These are phyloP conservation scores for Colletotrichum destructivum DNA, from an alignment of 2,329 filamentous ascomycete species.

Conservation along the genomic window DNA sequence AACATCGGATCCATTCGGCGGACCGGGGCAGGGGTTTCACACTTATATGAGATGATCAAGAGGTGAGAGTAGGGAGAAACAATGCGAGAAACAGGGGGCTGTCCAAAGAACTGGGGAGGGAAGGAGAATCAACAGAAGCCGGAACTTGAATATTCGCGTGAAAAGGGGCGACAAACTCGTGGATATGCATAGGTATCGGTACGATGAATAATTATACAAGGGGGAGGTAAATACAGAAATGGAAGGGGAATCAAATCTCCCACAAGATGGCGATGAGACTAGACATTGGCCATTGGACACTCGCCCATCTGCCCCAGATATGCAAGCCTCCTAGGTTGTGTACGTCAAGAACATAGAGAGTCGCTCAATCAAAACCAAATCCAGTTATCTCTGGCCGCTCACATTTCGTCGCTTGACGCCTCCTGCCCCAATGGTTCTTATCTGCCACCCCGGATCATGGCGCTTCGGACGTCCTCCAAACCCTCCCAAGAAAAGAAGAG, in stretches of 20 bases:
- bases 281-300: neutral
- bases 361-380: conserved; percentile 12
- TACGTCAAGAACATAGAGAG: conserved; percentile 16
- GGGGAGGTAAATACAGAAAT: neutral
- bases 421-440: conserved; percentile 1
- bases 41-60: neutral
- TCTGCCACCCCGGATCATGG: neutral
- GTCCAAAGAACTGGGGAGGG: too few species aligned
- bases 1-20: conserved; percentile 1
- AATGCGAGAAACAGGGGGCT: neutral
- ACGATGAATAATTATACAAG: neutral
- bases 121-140: neutral
- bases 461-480: too few species aligned
- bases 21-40: conserved; percentile 18
- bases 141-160: neutral
- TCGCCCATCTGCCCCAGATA: neutral
- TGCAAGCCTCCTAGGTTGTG: neutral
- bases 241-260: neutral
- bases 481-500: too few species aligned
- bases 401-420: neutral
- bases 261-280: neutral
- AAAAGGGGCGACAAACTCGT: neutral
- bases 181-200: neutral
- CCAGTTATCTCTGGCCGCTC: conserved; percentile 6
- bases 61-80: neutral